Percentiles rank a stretch among this genome's conserved stretches.
Conservation (phyloP, 192 early-diverging fungal species). For the Cetraspora pellucida region DNA sequence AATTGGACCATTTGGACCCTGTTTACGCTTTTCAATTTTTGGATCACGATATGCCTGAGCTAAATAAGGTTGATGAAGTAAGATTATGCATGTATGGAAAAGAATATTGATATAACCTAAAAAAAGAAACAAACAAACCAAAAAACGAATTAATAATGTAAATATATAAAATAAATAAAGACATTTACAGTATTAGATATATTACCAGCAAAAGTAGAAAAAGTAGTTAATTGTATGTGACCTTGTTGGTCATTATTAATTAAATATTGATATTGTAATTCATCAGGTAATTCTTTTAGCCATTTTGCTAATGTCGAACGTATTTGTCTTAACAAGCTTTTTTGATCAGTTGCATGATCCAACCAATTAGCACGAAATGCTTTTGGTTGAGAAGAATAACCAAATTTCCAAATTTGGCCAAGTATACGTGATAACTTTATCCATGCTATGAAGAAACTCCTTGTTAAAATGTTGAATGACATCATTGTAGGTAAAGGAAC, state of each 20-base stretch:
- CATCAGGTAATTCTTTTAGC: conserved; percentile 35
- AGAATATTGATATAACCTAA: conserved; percentile 23
- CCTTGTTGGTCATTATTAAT: conserved; percentile 2
- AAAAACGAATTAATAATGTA: too few species aligned
- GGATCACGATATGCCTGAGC: background rate
- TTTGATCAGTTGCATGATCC: conserved; percentile 23
- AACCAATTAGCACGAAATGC: conserved; percentile 8
- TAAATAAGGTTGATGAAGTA: conserved; percentile 34
- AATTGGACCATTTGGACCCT: conserved; percentile 13
- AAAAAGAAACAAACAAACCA: too few species aligned
- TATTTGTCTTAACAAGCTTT: conserved; percentile 26
- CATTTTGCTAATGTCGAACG: conserved; percentile 26
- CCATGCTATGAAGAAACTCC: conserved; percentile 20
- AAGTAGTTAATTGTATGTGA: conserved; percentile 17
- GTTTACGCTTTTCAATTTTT: conserved; percentile 21
- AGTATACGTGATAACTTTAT: conserved; percentile 30
- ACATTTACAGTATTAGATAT: too few species aligned
- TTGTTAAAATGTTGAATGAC: background rate
- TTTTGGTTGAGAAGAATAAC: conserved; percentile 34
- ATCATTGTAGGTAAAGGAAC: conserved; percentile 27
- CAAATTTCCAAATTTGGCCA: conserved; percentile 35
- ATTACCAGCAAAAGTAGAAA: conserved; percentile 19
- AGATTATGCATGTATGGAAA: conserved; percentile 31
- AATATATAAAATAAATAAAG: too few species aligned
- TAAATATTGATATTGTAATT: conserved; percentile 38